These are phyloP conservation scores for Fusarium torulosum DNA, from an alignment of 2,329 filamentous ascomycete genomes.

Conservation along the genomic window DNA sequence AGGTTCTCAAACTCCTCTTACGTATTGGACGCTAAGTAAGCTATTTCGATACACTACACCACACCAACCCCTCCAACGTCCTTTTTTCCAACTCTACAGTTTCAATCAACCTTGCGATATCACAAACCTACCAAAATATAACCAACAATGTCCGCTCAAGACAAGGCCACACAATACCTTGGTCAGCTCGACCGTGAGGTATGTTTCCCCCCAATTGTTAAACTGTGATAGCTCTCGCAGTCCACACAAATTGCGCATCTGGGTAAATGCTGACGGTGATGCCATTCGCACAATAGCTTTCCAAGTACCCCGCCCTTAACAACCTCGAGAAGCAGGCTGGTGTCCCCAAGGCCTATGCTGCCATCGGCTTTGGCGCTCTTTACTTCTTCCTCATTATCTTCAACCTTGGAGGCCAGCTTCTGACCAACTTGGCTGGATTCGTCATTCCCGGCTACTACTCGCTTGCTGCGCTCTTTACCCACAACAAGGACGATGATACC, in stretches of 20 bases:
- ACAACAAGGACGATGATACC: slow-evolving; percentile 80
- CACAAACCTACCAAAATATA: slow-evolving; percentile 46
- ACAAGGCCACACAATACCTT: slow-evolving; percentile 81
- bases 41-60: slow-evolving; percentile 38
- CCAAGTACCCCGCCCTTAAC: slow-evolving; percentile 85
- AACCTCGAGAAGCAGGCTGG: slow-evolving; percentile 88
- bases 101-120: slow-evolving; percentile 30
- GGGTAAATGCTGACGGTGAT: slow-evolving; percentile 44
- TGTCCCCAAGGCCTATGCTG: slow-evolving; percentile 86
- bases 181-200: slow-evolving; percentile 87
- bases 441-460: slow-evolving; percentile 88
- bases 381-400: slow-evolving; percentile 95
- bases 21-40: slow-evolving; percentile 38
- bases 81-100: slow-evolving; percentile 31
- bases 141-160: slow-evolving; percentile 75
- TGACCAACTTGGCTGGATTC: slow-evolving; percentile 89
- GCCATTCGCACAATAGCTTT: slow-evolving; percentile 68
- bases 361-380: slow-evolving; percentile 79
- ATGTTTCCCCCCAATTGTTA: slow-evolving; percentile 51
- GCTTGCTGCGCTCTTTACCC: slow-evolving; percentile 79
- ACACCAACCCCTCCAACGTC: slow-evolving; percentile 39
- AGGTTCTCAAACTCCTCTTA: slow-evolving; percentile 34
- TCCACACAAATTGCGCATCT: slow-evolving; percentile 34
- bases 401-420: slow-evolving; percentile 89
- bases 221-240: slow-evolving; percentile 18